Conservation (phyloP, 495 filamentous ascomycete species). For the Lophiostoma macrostomum region DNA sequence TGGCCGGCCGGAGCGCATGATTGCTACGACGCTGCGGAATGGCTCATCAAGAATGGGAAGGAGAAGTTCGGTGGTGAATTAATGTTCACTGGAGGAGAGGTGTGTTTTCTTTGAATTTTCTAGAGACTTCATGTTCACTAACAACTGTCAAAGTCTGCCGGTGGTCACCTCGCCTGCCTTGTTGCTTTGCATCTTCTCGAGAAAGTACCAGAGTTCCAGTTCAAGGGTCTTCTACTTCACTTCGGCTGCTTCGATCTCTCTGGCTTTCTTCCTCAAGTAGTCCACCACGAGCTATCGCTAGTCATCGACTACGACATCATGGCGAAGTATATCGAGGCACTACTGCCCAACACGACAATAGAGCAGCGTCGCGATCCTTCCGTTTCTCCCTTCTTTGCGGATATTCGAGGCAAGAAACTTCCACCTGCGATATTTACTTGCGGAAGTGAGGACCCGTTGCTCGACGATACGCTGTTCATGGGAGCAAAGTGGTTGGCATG, state of each 20-base stretch:
- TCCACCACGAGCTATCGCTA: constrained; percentile 38
- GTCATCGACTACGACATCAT: constrained; percentile 45
- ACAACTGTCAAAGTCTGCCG: constrained; percentile 42
- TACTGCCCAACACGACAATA: constrained; percentile 43
- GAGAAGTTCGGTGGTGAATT: constrained; percentile 44
- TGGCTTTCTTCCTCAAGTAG: constrained; percentile 37
- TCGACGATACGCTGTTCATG: constrained; percentile 58
- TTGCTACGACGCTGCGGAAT: constrained; percentile 53
- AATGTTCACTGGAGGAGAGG: constrained; percentile 44
- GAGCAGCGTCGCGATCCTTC: constrained; percentile 39
- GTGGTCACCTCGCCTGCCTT: constrained; percentile 48
- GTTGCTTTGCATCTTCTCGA: constrained; percentile 48
- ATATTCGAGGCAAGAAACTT: constrained; percentile 45
- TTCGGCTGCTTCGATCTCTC: constrained; percentile 50
- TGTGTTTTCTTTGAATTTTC: constrained; percentile 1
- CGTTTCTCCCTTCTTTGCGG: constrained; percentile 40
- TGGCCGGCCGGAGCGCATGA: constrained; percentile 54
- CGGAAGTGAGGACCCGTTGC: constrained; percentile 53
- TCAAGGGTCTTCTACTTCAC: constrained; percentile 47
- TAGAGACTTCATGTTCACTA: neutral
- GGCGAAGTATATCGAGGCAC: constrained; percentile 44
- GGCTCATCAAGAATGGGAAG: constrained; percentile 48
- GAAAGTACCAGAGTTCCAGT: constrained; percentile 39
- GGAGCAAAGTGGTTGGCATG: constrained; percentile 50
- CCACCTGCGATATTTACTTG: constrained; percentile 53